A percentile compares a stretch with the other conserved stretches of the same genome.
Conservation (phyloP, 169 alveolate species). For the Plasmodium malariae region DNA sequence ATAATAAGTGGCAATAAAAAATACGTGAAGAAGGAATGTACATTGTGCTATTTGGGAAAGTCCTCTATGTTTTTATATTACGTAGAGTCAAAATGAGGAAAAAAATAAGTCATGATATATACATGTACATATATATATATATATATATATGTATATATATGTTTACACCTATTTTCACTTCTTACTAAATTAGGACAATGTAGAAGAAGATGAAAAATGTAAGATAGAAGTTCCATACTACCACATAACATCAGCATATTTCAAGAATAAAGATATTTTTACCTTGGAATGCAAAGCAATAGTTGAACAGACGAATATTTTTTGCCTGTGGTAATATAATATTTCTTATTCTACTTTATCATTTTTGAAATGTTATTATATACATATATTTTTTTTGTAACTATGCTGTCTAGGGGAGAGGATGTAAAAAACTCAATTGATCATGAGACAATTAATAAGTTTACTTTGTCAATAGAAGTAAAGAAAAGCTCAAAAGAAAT, state of each 20-base stretch:
- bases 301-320: constrained; percentile 69
- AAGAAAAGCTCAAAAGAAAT: constrained; percentile 53
- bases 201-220: constrained; percentile 67
- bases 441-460: constrained; percentile 60
- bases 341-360: background rate
- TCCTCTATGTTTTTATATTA: constrained; percentile 59
- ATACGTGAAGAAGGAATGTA: constrained; percentile 20
- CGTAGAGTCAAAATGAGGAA: constrained; percentile 1
- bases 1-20: constrained; percentile 20
- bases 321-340: constrained; percentile 55
- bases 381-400: background rate
- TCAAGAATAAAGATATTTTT: constrained; percentile 18
- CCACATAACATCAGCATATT: constrained; percentile 33
- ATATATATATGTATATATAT: background rate
- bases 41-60: constrained; percentile 56
- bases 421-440: constrained; percentile 45
- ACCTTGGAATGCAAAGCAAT: constrained; percentile 57
- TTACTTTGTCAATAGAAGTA: constrained; percentile 27
- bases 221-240: constrained; percentile 73
- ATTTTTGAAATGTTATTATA: background rate
- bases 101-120: background rate
- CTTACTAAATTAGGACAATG: constrained; percentile 28
- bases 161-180: background rate
- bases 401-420: constrained; percentile 38
- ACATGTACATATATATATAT: background rate